Evolutionary conservation across 306 rosid genomes (phyloP).

Genomic region (Vigna hirtella): DNA sequence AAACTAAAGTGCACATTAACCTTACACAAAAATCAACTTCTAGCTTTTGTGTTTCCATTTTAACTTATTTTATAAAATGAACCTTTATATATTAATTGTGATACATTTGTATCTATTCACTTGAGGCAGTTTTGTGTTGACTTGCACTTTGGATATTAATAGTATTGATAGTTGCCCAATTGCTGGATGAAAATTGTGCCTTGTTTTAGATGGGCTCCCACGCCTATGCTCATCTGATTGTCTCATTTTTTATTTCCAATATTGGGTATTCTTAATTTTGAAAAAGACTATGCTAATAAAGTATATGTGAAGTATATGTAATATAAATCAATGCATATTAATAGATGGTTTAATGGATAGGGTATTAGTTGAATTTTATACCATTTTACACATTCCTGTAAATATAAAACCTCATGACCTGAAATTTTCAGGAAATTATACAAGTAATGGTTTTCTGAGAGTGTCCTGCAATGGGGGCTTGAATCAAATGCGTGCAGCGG

Average conservation of each 20-base stretch:
- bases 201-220: constrained; percentile 10
- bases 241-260: constrained; percentile 33
- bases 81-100: constrained; percentile 4
- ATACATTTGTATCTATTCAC: constrained; percentile 14
- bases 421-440: constrained; percentile 72
- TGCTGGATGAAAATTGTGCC: neutral
- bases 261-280: constrained; percentile 25
- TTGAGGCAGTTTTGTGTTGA: neutral
- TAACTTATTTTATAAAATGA: constrained; percentile 4
- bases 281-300: constrained; percentile 11
- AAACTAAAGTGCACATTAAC: neutral
- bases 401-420: constrained; percentile 32
- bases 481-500: constrained; percentile 99
- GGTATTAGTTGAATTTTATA: constrained; percentile 8
- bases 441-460: constrained; percentile 88
- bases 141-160: constrained; percentile 23
- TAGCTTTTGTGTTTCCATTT: neutral
- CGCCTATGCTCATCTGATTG: constrained; percentile 8
- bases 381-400: constrained; percentile 31
- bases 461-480: constrained; percentile 94
- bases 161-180: neutral
- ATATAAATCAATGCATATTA: constrained; percentile 18
- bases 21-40: neutral
- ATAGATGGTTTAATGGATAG: constrained; percentile 2
- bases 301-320: neutral